Evolutionary conservation across 306 rosid species (phyloP).

Genomic region (Urtica urens): DNA sequence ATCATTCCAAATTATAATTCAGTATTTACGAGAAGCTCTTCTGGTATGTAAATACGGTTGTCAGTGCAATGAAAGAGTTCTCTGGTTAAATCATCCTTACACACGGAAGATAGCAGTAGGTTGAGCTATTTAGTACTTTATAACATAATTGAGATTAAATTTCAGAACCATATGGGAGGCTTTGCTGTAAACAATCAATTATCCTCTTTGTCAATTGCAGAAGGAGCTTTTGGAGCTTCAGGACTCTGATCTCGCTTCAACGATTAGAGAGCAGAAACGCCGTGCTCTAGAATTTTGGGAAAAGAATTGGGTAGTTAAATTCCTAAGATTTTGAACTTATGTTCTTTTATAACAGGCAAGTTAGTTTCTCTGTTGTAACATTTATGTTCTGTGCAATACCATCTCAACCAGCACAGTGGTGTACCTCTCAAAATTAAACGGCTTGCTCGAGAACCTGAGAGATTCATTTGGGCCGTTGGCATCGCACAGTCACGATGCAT

Average conservation of each 20-base stretch:
- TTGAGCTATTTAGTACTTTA: too few species aligned
- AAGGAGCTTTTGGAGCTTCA: constrained; percentile 86
- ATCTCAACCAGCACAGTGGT: constrained; percentile 50
- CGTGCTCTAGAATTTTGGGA: constrained; percentile 73
- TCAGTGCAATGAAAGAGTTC: too few species aligned
- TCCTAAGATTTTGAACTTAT: too few species aligned
- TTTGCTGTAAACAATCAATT: too few species aligned
- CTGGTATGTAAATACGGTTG: too few species aligned
- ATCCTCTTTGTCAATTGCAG: too few species aligned
- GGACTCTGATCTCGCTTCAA: constrained; percentile 64
- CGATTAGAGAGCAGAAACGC: constrained; percentile 48
- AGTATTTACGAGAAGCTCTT: too few species aligned
- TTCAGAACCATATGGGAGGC: too few species aligned
- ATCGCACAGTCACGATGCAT: constrained; percentile 87
- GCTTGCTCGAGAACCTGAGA: constrained; percentile 66
- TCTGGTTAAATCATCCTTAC: too few species aligned
- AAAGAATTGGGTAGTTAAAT: constrained; percentile 62
- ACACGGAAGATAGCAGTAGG: too few species aligned
- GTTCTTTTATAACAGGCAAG: not conserved
- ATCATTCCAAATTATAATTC: too few species aligned
- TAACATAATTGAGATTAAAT: too few species aligned
- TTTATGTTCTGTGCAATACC: constrained; percentile 4
- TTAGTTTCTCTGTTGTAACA: not conserved
- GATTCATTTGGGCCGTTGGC: constrained; percentile 84
- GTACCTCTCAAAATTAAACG: constrained; percentile 83